Evolutionary conservation across 805 yeast species (phyloP).

Genomic region (Sugiyamaella chiloensis): DNA sequence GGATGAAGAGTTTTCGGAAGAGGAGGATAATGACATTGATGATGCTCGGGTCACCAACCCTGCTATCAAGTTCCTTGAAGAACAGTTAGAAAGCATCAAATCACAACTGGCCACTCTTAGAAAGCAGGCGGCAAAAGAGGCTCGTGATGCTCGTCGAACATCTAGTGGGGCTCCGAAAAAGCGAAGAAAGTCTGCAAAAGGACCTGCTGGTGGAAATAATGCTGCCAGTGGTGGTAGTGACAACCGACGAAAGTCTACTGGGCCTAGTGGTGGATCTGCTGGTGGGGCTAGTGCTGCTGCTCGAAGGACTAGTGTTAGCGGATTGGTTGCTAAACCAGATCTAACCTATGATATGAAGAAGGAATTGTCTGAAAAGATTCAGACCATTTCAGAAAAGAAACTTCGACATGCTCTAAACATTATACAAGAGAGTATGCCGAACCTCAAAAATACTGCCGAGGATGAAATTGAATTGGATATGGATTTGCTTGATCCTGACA

Average conservation of each 20-base stretch:
- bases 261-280: constrained; percentile 21
- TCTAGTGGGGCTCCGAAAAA: constrained; percentile 30
- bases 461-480: constrained; percentile 96
- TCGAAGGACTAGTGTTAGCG: constrained; percentile 17
- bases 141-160: constrained; percentile 44
- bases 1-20: constrained; percentile 44
- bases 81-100: constrained; percentile 81
- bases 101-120: constrained; percentile 79
- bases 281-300: constrained; percentile 7
- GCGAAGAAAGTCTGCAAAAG: constrained; percentile 14
- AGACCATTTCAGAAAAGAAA: constrained; percentile 68
- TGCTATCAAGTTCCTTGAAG: constrained; percentile 84
- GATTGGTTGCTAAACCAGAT: constrained; percentile 29
- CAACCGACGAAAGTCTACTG: constrained; percentile 12
- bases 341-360: constrained; percentile 97
- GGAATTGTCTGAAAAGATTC: constrained; percentile 82
- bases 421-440: constrained; percentile 74
- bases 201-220: constrained; percentile 8
- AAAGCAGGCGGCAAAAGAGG: constrained; percentile 39
- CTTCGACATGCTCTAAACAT: constrained; percentile 79
- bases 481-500: constrained; percentile 83
- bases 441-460: constrained; percentile 53
- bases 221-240: constrained; percentile 8
- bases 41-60: constrained; percentile 72
- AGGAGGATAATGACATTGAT: constrained; percentile 32